These are phyloP conservation scores for Apiotrichum siamense DNA, from an alignment of 1,284 basidiomycete genomes.

Conservation along the genomic window DNA sequence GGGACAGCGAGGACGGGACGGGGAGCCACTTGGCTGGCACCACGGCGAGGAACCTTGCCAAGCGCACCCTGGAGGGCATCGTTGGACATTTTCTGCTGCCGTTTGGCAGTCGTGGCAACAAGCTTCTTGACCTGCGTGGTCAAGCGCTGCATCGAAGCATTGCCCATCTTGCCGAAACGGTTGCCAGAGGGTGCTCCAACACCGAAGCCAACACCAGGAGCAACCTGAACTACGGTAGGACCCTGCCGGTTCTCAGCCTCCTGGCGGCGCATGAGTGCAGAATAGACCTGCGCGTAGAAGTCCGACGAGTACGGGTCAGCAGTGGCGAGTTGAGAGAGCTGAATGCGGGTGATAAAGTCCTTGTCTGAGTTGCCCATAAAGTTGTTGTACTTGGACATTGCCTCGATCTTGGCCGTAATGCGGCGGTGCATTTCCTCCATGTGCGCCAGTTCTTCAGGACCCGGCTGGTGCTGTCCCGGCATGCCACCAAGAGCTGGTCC, in stretches of 20 bases:
- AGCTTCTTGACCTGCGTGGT: slow-evolving; percentile 95
- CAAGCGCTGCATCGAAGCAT: slow-evolving; percentile 80
- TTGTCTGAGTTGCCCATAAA: slow-evolving; percentile 90
- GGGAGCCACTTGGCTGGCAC: slow-evolving; percentile 62
- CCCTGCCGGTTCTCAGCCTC: slow-evolving; percentile 50
- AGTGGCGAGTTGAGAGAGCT: slow-evolving; percentile 94
- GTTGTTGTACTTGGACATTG: slow-evolving; percentile 89
- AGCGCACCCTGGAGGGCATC: slow-evolving; percentile 81
- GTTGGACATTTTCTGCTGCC: slow-evolving; percentile 60
- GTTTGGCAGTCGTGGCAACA: slow-evolving; percentile 81
- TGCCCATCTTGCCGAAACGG: slow-evolving; percentile 62
- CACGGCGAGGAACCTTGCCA: slow-evolving; percentile 76
- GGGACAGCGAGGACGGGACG: slow-evolving; percentile 86
- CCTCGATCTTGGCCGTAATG: slow-evolving; percentile 40
- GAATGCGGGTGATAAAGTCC: slow-evolving; percentile 98
- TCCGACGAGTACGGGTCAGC: slow-evolving; percentile 96
- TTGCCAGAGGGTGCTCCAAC: slow-evolving; percentile 61
- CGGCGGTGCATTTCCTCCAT: slow-evolving; percentile 33
- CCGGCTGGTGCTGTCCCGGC: slow-evolving; percentile 13
- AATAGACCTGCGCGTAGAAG: slow-evolving; percentile 96
- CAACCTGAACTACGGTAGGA: slow-evolving; percentile 71
- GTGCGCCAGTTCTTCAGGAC: slow-evolving; percentile 36
- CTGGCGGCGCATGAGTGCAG: slow-evolving; percentile 69
- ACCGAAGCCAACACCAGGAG: slow-evolving; percentile 68
- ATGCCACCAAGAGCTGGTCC: not conserved